phyloP scores from a whole-genome alignment of 805 yeast species.

The Ogataea paraovalis region DNA sequence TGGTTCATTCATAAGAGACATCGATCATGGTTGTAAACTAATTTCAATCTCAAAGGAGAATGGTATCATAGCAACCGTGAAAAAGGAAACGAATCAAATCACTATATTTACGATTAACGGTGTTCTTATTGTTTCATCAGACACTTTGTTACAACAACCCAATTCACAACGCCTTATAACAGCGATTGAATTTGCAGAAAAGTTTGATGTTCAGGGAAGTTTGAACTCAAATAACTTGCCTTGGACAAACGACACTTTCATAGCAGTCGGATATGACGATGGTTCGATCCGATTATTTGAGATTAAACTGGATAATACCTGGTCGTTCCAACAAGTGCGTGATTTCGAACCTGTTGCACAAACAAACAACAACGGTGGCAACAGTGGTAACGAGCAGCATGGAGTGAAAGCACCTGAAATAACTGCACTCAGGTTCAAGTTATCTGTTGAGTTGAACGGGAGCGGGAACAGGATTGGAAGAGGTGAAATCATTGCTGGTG shows the following conservation, averaged over 20 bases:
- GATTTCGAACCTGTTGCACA: conserved; percentile 11
- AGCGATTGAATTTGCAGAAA: conserved; percentile 16
- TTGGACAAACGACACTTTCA: conserved; percentile 25
- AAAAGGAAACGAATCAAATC: conserved; percentile 18
- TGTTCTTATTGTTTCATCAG: neutral
- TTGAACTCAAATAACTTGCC: conserved; percentile 4
- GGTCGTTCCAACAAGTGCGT: conserved; percentile 24
- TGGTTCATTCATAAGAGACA: conserved; percentile 43
- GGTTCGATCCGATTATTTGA: conserved; percentile 27
- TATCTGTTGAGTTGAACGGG: conserved; percentile 30
- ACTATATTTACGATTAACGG: conserved; percentile 54
- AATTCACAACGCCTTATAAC: too few relatives aligned
- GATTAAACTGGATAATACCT: conserved; percentile 13
- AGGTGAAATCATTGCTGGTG: conserved; percentile 50
- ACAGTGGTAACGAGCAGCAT: neutral
- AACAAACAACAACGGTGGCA: neutral
- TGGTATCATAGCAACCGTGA: conserved; percentile 47
- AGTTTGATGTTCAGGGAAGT: conserved; percentile 6
- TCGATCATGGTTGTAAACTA: conserved; percentile 19
- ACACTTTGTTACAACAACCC: conserved; percentile 9
- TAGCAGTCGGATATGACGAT: conserved; percentile 32
- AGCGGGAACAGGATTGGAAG: conserved; percentile 30
- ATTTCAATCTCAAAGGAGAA: conserved; percentile 49
- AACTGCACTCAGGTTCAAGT: conserved; percentile 32
- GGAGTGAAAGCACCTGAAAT: conserved; percentile 11